Base-by-base conservation (phyloP, 2,329 filamentous ascomycete genomes). In the Aspergillus clavatus region DNA sequence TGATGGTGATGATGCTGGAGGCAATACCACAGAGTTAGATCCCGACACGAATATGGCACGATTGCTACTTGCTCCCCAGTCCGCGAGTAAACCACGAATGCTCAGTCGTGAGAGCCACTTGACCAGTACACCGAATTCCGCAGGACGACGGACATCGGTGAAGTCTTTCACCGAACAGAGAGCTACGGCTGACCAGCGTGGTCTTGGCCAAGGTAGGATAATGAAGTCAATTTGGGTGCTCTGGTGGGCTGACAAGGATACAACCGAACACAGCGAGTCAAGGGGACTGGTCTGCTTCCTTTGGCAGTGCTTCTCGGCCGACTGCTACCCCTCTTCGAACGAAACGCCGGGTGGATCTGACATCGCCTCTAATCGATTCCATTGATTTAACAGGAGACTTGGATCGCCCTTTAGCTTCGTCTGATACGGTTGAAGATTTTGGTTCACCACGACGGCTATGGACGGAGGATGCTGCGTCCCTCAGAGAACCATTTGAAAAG, bases 371-470 rank as follows among this genome's bases (percentile, higher is more conserved):
- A 19, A 65, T 75, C 29, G 71, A 72, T 52, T 66, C 72, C 2
- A 68, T 75, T 48, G 72, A 75, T 53, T 52, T 73, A 42, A 73
- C 70, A 2, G 66, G 63, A 18, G 69, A 70, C 40, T 43, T 60
- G 4, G 65, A 66, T 14, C 56, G 56, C 8, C 55, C 62, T 12
- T 62, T 62, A 2, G 58, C 67, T 3, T 69, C 69, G 7, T 71
- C 72, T 3, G 62, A 54, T 3, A 68, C 63, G 1, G 50, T 65
- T 10, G 67, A 70, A 47, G 62, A 62, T 1, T 69, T 72, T 54
- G 71, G 65, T 10, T 69, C 71, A 28, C 57, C 72, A 16, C 64
- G 59, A 28, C 56, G 56, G 21, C 46, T 74, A 53, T 75, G 72
- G 72, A 65, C 58, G 29, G 71, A 74, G 53, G 68, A 71, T 29